phyloP scores from a whole-genome alignment of 2,329 filamentous ascomycete species.

The Fusarium bulbicola region DNA sequence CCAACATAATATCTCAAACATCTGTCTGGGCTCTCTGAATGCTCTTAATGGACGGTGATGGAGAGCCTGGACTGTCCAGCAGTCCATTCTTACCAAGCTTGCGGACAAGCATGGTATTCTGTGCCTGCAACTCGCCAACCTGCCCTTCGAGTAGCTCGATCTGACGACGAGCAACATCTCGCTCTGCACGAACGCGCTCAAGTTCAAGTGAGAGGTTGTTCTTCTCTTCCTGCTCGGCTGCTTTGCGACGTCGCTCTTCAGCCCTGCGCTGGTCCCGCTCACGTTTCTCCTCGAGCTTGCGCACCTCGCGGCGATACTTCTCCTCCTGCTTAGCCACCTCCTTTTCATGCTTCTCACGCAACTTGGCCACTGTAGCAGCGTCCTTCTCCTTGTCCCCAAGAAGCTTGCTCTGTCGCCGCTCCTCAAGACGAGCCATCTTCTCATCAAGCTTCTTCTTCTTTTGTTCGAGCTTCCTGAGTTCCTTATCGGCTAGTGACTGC shows the following conservation, averaged over 20 bases:
- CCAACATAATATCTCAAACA: neutral
- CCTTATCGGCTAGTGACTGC: slow-evolving; percentile 60
- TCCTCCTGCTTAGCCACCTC: slow-evolving; percentile 73
- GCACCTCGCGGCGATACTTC: slow-evolving; percentile 70
- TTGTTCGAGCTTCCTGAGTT: slow-evolving; percentile 70
- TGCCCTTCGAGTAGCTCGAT: slow-evolving; percentile 63
- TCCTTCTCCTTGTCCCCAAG: slow-evolving; percentile 61
- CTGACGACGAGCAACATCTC: slow-evolving; percentile 62
- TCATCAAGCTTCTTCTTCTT: slow-evolving; percentile 70
- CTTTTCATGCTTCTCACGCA: slow-evolving; percentile 69
- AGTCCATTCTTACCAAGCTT: slow-evolving; percentile 57
- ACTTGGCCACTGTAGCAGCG: slow-evolving; percentile 61
- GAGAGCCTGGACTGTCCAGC: slow-evolving; percentile 54
- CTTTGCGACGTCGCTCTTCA: slow-evolving; percentile 60
- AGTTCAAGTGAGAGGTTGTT: slow-evolving; percentile 60
- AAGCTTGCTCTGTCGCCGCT: slow-evolving; percentile 56
- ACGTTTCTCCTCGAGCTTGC: slow-evolving; percentile 71
- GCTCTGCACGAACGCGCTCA: slow-evolving; percentile 60
- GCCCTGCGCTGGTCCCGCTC: slow-evolving; percentile 69
- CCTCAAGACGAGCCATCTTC: slow-evolving; percentile 65
- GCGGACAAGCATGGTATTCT: slow-evolving; percentile 68
- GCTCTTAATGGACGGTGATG: slow-evolving; percentile 42
- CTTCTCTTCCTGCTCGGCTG: slow-evolving; percentile 63
- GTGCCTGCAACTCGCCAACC: slow-evolving; percentile 65
- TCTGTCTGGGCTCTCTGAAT: slow-evolving; percentile 17